These are phyloP conservation scores for Russula ochroleuca DNA, from an alignment of 768 basidiomycete genomes.

Conservation along the genomic window DNA sequence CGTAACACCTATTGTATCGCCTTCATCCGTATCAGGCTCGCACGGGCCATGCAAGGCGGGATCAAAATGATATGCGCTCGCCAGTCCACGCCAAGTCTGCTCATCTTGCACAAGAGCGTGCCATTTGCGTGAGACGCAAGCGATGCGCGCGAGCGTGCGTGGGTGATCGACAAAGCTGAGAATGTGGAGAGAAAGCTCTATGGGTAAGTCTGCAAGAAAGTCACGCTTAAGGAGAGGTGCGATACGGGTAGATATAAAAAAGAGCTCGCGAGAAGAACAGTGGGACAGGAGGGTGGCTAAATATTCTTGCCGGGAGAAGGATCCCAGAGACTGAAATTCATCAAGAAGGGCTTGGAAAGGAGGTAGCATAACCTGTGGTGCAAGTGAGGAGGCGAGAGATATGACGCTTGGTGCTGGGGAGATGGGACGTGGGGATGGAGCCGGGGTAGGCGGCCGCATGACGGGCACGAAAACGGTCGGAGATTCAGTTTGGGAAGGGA, in stretches of 20 bases:
- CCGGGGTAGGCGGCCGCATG: slow-evolving; percentile 27
- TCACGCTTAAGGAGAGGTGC: slow-evolving; percentile 28
- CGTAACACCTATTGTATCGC: background rate
- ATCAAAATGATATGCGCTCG: slow-evolving; percentile 19
- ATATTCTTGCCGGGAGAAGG: slow-evolving; percentile 13
- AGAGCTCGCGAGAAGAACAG: slow-evolving; percentile 24
- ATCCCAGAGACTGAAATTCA: slow-evolving; percentile 13
- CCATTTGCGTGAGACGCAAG: slow-evolving; percentile 26
- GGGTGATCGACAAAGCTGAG: slow-evolving; percentile 27
- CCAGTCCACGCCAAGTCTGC: slow-evolving; percentile 20
- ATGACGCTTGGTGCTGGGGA: slow-evolving; percentile 5
- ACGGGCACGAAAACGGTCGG: slow-evolving; percentile 17
- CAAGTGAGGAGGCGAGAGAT: slow-evolving; percentile 3
- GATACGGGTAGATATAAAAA: slow-evolving; percentile 23
- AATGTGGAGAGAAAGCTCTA: slow-evolving; percentile 26
- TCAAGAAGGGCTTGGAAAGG: slow-evolving; percentile 4
- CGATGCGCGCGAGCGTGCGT: slow-evolving; percentile 19
- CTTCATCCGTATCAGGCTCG: slow-evolving; percentile 12
- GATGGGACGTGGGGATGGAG: slow-evolving; percentile 27
- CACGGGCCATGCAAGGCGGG: slow-evolving; percentile 13
- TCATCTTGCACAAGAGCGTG: slow-evolving; percentile 27
- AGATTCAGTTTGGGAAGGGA: slow-evolving; percentile 10
- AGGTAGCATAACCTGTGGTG: background rate
- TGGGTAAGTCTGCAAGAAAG: slow-evolving; percentile 25
- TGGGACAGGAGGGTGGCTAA: slow-evolving; percentile 22